Base-by-base conservation (phyloP, 2,329 filamentous ascomycete genomes). In the Graphilbum sp. region DNA sequence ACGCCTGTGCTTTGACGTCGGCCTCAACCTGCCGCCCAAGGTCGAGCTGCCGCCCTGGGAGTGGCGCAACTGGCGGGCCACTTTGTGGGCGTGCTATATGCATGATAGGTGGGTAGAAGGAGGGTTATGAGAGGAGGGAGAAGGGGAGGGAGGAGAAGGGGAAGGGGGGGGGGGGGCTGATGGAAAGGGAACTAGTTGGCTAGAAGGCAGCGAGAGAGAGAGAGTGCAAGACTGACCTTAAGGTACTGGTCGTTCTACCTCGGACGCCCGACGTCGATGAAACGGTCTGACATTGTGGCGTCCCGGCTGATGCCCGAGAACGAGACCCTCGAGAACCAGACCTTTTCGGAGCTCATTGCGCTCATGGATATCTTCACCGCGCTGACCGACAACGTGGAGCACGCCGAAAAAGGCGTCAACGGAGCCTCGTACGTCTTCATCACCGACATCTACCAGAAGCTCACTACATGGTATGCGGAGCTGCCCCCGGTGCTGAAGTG, bases 1-100 rank as follows among this genome's bases (percentile, higher is more conserved):
- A 47, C 36, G 49, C 51, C 47, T 50, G 52, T 54, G 20, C 46
- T 39, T 46, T 61, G 46, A 46, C 21, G 21, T 35, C 21, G 34
- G 34, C 23, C 34, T 42, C 50, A 48, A 43, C 51, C 47, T 45
- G 50, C 32, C 18, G 32, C 32, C 32, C 17, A 20, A 21, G 17
- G 19, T 17, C 11, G 18, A 33, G 18, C 32, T 33, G 7, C 7
- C 17, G 17, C 17, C 32, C 7, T 33, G 32, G 18, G 32, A 33
- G 17, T 33, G 32, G 32, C 32, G 32, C 32, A 33, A 33, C 32
- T 33, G 32, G 32, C 32, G 32, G 5, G 18, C 32, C 7, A 16
- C 32, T 4, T 17, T 33, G 13, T 33, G 32, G 32, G 32, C 32
- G 3, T 33, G 32, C 32, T 33, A 33, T 10, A 33, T 33, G 18